Evolutionary conservation across 2,329 filamentous ascomycete genomes (phyloP).

Genomic region (Eurotiales sp.): DNA sequence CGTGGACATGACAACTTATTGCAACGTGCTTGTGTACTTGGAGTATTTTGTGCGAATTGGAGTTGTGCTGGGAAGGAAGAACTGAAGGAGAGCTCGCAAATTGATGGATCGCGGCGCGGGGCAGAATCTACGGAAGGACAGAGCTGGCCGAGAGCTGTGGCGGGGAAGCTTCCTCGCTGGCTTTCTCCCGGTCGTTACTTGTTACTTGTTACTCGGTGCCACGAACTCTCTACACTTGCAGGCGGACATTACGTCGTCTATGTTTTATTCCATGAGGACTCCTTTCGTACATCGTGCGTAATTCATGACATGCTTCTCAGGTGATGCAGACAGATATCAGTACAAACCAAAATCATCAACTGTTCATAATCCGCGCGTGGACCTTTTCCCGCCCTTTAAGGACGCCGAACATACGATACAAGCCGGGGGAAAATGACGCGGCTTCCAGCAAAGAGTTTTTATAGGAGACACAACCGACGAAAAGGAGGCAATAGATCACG

Average conservation of each 20-base stretch:
- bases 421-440: neutral
- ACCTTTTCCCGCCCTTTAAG: neutral
- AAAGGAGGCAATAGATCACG: conserved; percentile 3
- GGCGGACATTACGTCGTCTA: neutral
- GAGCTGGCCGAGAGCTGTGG: conserved; percentile 8
- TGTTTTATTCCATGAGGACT: neutral
- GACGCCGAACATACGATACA: neutral
- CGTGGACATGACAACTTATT: no score
- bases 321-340: neutral
- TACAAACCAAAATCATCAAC: neutral
- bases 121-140: conserved; percentile 10
- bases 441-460: neutral
- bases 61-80: neutral
- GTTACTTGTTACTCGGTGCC: no score
- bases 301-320: neutral
- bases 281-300: neutral
- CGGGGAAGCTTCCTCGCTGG: conserved; percentile 8
- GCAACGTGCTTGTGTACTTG: no score
- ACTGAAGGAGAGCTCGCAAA: neutral
- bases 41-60: neutral
- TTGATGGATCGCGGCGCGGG: conserved; percentile 2
- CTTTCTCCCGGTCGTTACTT: no score
- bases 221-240: no score
- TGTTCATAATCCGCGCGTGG: neutral
- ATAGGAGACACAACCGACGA: neutral